Evolutionary conservation across 306 rosid genomes (phyloP).

Genomic region (Casuarina cunninghamiana): DNA sequence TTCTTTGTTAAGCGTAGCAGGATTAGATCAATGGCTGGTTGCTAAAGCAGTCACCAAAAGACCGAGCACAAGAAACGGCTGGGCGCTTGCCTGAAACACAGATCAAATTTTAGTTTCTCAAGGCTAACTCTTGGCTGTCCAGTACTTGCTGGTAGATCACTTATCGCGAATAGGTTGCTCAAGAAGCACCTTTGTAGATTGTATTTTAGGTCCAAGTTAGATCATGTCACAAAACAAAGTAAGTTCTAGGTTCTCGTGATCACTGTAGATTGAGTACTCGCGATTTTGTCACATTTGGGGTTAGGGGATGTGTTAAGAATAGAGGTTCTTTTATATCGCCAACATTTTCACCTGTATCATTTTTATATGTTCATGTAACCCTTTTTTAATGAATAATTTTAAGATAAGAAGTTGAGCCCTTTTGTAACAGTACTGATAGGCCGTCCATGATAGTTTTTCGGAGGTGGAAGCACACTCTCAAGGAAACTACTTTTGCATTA

Average conservation of each 20-base stretch:
- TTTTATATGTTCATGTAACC: too few species aligned
- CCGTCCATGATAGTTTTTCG: background rate
- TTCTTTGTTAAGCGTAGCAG: background rate
- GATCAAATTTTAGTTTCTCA: background rate
- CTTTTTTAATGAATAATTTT: too few species aligned
- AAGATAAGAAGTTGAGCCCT: too few species aligned
- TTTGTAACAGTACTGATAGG: background rate
- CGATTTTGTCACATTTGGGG: too few species aligned
- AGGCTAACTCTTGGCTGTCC: background rate
- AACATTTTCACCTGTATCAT: too few species aligned
- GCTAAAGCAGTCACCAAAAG: slow-evolving; percentile 61
- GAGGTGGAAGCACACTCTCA: background rate
- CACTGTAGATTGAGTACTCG: too few species aligned
- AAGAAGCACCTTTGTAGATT: background rate
- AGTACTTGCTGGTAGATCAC: background rate
- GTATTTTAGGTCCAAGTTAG: background rate
- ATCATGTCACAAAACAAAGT: too few species aligned
- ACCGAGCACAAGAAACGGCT: slow-evolving; percentile 66
- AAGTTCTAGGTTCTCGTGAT: too few species aligned
- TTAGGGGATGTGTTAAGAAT: too few species aligned
- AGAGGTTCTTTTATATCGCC: too few species aligned
- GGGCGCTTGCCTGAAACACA: slow-evolving; percentile 59
- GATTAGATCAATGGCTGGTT: slow-evolving; percentile 45
- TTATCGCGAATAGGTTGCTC: background rate
- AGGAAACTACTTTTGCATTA: background rate